Evolutionary conservation across 768 basidiomycete species (phyloP), one percentile per base, ranked within the genome.

Genomic region (Xerocomus potaroensis): DNA sequence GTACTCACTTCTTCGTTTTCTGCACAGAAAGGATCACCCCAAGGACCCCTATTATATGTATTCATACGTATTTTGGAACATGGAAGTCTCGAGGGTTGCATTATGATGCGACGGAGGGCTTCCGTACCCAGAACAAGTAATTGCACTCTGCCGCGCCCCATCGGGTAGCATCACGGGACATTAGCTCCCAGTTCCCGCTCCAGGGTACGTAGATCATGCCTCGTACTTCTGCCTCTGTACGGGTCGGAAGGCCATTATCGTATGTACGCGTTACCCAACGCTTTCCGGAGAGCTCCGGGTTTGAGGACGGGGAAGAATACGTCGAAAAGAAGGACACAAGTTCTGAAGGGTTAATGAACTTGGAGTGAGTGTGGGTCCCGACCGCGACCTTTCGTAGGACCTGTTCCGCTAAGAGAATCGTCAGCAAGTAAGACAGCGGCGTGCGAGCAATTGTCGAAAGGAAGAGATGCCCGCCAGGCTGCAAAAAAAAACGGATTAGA

Each of bases 391-490:
- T 76, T 3, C 84, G 74, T 14, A 94, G 72, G 48, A 92, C 63
- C 36, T 89, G 70, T 66, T 99, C 95, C 1, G 94, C 95, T 27
- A 91, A 67, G 37, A 83, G 70, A 51, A 89, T 83, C 5, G 84
- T 83, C 27, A 88, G 63, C 40, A 86, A 64, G 55, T 81, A 81
- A n/a, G 86, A 69, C 33, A 89, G 72, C 4, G 84, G 82, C 9
- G 84, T 87, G 31, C 96, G 88, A 0, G 95, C 83, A 53, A 99
- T 88, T 12, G 95, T 98, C 11, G 94, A 97, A 30, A 99, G 75
- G 72, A 98, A 88, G 15, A 99, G 78, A 60, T 95, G 91, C 3
- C 96, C 95, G 5, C 93, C 93, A 10, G 96, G 96, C 93, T 97
- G 56, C n/a, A n/a, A 21, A 27, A 34, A 24, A 36, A 12, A 5